Base-by-base conservation (phyloP, 1,284 basidiomycete species). In the Salmacisia buchloeana region DNA sequence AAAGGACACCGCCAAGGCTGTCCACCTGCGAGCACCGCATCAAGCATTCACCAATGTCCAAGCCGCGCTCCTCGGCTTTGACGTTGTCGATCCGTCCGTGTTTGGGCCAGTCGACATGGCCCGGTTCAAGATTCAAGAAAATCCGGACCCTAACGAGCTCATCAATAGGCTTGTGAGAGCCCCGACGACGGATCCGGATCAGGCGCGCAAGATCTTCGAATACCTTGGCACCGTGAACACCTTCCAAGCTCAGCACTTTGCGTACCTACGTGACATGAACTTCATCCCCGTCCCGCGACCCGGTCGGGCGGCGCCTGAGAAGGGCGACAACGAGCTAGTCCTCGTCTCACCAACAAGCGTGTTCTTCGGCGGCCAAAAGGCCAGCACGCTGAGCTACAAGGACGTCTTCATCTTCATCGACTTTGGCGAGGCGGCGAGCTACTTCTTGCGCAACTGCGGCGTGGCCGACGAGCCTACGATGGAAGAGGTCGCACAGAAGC, bases 391-490 rank as follows among this genome's bases (percentile, higher is more conserved):
- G 60, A 74, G n/a, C 77, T 80, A 54, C 67, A 66, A 64, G 33
- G 75, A 75, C 21, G 68, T 83, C 10, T 96, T 97, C 76, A 86
- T 87, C 12, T 94, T 93, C 72, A 86, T 97, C 57, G 89, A 97
- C 80, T 97, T 94, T 79, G 94, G 94, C 0, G 77, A 85, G 0
- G 83, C 84, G 3, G 94, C 90, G 1, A 94, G 92, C 69, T 83
- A 85, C 2, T 79, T 98, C 81, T 82, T 99, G 57, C 86, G 85
- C 64, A 87, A 89, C 10, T 92, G 91, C 71, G 94, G 94, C 23
- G 91, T 94, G 21, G 88, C 88, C 74, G 87, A 86, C 59, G 90
- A 94, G 75, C 96, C 94, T 0, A 92, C 87, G 35, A 87, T 92
- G 0, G 87, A 90, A 69, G 91, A 94, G 72, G 83, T 84, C 33